phyloP scores from a whole-genome alignment of 1,139 yeast genomes.

The Yamadazyma dushanensis region DNA sequence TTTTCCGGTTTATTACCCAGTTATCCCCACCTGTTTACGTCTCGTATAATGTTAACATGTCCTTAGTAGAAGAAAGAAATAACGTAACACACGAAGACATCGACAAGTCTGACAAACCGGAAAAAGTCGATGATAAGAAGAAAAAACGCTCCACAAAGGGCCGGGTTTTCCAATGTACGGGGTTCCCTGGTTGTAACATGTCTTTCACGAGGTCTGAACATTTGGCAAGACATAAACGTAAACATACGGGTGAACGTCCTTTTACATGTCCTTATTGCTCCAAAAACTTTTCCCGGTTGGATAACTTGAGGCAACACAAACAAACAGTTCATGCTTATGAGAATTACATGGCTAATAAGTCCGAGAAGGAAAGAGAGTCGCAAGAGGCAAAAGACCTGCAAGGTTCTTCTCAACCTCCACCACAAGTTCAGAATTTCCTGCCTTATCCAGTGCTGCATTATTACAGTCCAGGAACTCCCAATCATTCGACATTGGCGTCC shows the following conservation, averaged over 20 bases:
- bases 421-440: constrained; percentile 2
- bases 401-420: not conserved
- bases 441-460: constrained; percentile 3
- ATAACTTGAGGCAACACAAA: constrained; percentile 87
- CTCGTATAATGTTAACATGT: constrained; percentile 1
- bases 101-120: not conserved
- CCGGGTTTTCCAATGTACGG: constrained; percentile 79
- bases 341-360: constrained; percentile 35
- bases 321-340: constrained; percentile 91
- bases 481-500: constrained; percentile 14
- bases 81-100: not conserved
- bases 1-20: not conserved
- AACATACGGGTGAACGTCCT: constrained; percentile 95
- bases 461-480: constrained; percentile 13
- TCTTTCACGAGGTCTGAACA: constrained; percentile 88
- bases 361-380: constrained; percentile 9
- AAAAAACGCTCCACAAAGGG: constrained; percentile 51
- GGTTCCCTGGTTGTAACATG: constrained; percentile 86
- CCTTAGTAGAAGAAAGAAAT: constrained; percentile 3
- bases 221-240: constrained; percentile 86
- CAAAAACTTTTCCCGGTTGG: constrained; percentile 78
- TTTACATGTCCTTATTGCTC: constrained; percentile 84
- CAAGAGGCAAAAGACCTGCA: not conserved
- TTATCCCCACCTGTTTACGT: not conserved
- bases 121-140: constrained; percentile 2